Conservation (phyloP, 768 basidiomycete species). For the Filobasidium floriforme region DNA sequence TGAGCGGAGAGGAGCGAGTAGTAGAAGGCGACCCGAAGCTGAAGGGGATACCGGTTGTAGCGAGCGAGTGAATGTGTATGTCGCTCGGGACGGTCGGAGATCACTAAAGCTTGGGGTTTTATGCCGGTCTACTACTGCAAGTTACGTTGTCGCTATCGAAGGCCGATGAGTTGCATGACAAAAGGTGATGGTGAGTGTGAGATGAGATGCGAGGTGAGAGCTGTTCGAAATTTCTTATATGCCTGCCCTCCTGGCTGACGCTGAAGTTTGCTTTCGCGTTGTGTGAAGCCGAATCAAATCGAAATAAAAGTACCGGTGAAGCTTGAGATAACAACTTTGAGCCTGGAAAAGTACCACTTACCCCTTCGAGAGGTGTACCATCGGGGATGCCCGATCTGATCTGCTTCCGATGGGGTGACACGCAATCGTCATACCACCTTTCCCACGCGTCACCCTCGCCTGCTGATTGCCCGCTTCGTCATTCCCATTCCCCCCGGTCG, state of each 20-base stretch:
- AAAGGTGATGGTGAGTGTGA: not conserved
- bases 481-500: not conserved
- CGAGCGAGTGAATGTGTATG: too few relatives aligned
- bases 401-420: too few relatives aligned
- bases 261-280: not conserved
- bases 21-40: too few relatives aligned
- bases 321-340: not conserved
- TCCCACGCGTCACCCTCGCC: slow-evolving; percentile 1
- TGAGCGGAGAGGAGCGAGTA: too few relatives aligned
- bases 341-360: slow-evolving; percentile 1
- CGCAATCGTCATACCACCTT: too few relatives aligned
- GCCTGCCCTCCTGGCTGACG: not conserved
- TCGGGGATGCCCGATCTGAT: too few relatives aligned
- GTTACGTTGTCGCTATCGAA: too few relatives aligned
- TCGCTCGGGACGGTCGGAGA: too few relatives aligned
- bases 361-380: too few relatives aligned
- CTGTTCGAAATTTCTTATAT: not conserved
- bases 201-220: not conserved
- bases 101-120: too few relatives aligned
- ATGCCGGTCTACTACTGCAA: too few relatives aligned
- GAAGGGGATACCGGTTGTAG: too few relatives aligned
- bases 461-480: not conserved
- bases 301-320: not conserved
- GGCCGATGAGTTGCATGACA: not conserved
- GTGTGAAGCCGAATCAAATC: not conserved